A percentile compares a stretch with the other conserved stretches of the same genome.
These are phyloP conservation scores for Ramaria rubella DNA, from an alignment of 768 basidiomycete species.

Conservation along the genomic window DNA sequence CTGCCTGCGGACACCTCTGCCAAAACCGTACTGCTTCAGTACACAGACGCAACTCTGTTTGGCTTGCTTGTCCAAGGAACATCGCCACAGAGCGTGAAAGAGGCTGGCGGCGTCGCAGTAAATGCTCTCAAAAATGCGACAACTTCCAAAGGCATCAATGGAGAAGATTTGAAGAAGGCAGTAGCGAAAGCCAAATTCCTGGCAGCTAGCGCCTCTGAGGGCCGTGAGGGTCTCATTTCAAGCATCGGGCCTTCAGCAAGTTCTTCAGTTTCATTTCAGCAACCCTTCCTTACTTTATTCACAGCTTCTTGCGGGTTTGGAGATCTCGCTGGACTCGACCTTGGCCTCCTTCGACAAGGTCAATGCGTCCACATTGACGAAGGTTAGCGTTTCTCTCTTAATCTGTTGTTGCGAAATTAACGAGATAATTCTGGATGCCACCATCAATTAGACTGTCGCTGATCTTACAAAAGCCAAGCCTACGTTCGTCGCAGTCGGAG, in stretches of 20 bases:
- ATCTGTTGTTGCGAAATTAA: background rate
- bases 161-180: slow-evolving; percentile 73
- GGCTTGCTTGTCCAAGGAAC: slow-evolving; percentile 74
- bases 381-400: slow-evolving; percentile 37
- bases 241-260: slow-evolving; percentile 60
- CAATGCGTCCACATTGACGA: slow-evolving; percentile 56
- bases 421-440: background rate
- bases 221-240: slow-evolving; percentile 56
- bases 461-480: slow-evolving; percentile 69
- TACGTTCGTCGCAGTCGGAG: slow-evolving; percentile 82
- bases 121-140: slow-evolving; percentile 51
- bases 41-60: slow-evolving; percentile 87
- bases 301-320: slow-evolving; percentile 57
- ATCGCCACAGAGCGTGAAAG: slow-evolving; percentile 54
- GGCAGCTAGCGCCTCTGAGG: slow-evolving; percentile 64
- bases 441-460: slow-evolving; percentile 53
- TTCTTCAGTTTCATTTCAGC: slow-evolving; percentile 11
- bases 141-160: slow-evolving; percentile 30
- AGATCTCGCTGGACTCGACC: slow-evolving; percentile 52
- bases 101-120: slow-evolving; percentile 64
- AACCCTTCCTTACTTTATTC: slow-evolving; percentile 1
- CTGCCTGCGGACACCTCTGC: slow-evolving; percentile 58
- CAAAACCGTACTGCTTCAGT: slow-evolving; percentile 72
- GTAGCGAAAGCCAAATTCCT: slow-evolving; percentile 85
- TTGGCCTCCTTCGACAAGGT: slow-evolving; percentile 67